Base-by-base conservation (phyloP, 768 basidiomycete genomes). In the Calocera viscosa region DNA sequence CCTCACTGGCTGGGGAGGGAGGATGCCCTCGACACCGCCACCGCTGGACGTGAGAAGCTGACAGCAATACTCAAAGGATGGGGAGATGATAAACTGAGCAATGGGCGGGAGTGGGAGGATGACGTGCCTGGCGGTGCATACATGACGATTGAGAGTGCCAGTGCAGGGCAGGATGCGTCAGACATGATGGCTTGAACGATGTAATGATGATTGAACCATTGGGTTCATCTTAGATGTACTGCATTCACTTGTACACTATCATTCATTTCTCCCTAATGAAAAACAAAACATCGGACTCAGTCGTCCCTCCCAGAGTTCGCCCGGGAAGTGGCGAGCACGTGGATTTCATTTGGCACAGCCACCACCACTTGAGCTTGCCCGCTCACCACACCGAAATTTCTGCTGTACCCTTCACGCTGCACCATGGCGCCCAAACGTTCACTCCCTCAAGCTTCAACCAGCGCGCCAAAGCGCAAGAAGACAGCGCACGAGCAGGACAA, bases 381-480 rank as follows among this genome's bases (percentile, higher is more conserved):
- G 26, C 24, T 14, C 30, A 60, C 30, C 19, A 28, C 24, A 2
- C 30, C 53, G 14, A 60, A 60, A 60, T 60, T 60, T 60, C 26
- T 60, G 53, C 30, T 19, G 24, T 8, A 19, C 30, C 53, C 30
- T 32, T 3, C 14, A 60, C 53, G 53, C 7, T 28, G 43, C 49
- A 53, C 49, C 38, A 68, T 49, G 43, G 60, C 34, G 33, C 41
- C 41, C 22, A 63, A 66, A 43, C 64, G 38, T 26, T 68, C 68
- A 10, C 65, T 68, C 16, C 68, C 66, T 10, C 22, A 60, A 19
- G 14, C 53, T 5, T 60, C 53, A 7, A 28, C 53, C 53, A 60
- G 53, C 53, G 53, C 53, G 49, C 39, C 65, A 41, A 43, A 68
- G 53, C 49, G 66, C 78, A n/a, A 74, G 77, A 66, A 63, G 64